Evolutionary conservation across 2,329 filamentous ascomycete species (phyloP), one percentile per base, ranked within the genome.

Genomic region (Penicillium sp.): DNA sequence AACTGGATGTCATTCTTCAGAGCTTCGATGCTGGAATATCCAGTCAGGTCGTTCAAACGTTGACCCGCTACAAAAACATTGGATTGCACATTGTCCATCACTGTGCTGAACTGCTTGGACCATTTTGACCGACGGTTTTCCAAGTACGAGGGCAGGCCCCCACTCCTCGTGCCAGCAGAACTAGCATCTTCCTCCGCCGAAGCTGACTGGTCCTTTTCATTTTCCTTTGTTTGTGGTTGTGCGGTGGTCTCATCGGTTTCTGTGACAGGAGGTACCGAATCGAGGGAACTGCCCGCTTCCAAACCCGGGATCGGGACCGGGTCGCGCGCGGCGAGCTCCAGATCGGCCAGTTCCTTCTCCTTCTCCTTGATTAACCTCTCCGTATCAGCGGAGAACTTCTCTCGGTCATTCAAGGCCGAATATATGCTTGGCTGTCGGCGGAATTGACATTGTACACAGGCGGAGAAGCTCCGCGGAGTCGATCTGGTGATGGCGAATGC

Each of bases 21-120:
- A 25, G 84, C 80, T 74, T 97, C 92, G 73, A 99, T 97, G 43
- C 89, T 87, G 1, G 90, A 89, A 79, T 97, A 99, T 63, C 94
- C 94, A 2, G 94, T 99, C 53, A 97, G 85, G 68, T 92, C 91
- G 75, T 97, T 99, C 75, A 99, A 84, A 58, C 90, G 89, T 72
- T 94, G 90, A 2, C 91, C 91, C 4, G 92, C 92, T 50, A 88
- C 84, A 62, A 96, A 89, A 45, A 95, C 83, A 66, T 93, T 92
- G 33, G 88, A 85, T 71, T 97, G 91, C 21, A 97, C 74, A 62
- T 90, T 87, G 77, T 99, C 94, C 90, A 97, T 95, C 71, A 95
- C 79, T 55, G 82, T 75, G 47, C 84, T 85, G 71, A 94, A 85
- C 54, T 82, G 79, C 65, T 85, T 86, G 7, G 81, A 84, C 40